Percentiles rank a stretch among this genome's conserved stretches.
Conservation (phyloP, 306 rosid species). For the Gastrolobium villosum region DNA sequence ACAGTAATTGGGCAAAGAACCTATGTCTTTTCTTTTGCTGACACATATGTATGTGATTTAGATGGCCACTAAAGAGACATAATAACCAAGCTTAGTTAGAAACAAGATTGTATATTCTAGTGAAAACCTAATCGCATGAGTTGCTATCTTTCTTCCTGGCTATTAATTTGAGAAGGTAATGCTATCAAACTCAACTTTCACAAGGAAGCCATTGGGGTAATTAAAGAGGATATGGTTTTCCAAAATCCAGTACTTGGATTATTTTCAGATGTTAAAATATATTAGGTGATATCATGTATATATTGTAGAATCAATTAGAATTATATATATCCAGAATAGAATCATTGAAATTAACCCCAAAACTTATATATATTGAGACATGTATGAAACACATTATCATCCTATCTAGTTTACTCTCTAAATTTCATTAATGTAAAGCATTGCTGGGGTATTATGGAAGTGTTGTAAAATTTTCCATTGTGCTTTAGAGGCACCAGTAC, state of each 20-base stretch:
- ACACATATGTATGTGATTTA: background rate
- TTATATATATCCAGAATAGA: too few relatives aligned
- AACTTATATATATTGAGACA: too few relatives aligned
- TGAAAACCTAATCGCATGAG: background rate
- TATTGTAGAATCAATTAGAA: too few relatives aligned
- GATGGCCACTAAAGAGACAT: background rate
- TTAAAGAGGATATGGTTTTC: slow-evolving; percentile 13
- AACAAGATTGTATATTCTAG: slow-evolving; percentile 21
- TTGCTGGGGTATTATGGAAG: background rate
- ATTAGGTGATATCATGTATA: too few relatives aligned
- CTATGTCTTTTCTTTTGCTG: background rate
- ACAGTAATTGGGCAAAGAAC: slow-evolving; percentile 8
- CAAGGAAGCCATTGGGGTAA: slow-evolving; percentile 23
- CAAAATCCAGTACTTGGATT: slow-evolving; percentile 19
- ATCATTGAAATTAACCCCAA: too few relatives aligned
- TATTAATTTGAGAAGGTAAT: slow-evolving; percentile 16
- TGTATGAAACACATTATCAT: too few relatives aligned
- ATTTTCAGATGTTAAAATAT: background rate
- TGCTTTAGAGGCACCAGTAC: slow-evolving; percentile 9
- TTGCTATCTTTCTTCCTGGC: slow-evolving; percentile 13
- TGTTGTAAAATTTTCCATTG: slow-evolving; percentile 11
- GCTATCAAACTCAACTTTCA: slow-evolving; percentile 1
- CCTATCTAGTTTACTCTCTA: background rate
- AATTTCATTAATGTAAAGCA: background rate
- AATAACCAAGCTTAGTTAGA: slow-evolving; percentile 5